Evolutionary conservation across 352 stramenopile species (phyloP), one percentile per base, ranked within the genome.

Genomic region (Phytophthora ramorum): DNA sequence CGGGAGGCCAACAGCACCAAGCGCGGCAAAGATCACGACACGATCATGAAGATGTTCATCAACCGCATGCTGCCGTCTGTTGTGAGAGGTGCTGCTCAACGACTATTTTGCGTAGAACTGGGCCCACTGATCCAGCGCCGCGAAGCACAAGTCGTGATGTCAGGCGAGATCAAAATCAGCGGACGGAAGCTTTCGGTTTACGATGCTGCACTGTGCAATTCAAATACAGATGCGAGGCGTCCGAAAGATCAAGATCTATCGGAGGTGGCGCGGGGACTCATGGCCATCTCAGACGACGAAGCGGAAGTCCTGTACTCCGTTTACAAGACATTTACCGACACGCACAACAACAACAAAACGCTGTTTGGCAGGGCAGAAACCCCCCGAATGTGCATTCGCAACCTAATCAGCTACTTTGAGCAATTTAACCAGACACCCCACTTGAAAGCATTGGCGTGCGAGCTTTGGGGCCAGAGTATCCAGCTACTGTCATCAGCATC

Each of bases 41-140:
- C 74, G 10, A 79, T 93, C 16, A 88, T 93, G 69, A 91, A 90
- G 67, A 75, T 90, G 56, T 91, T 93, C 17, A 89, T 93, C 43
- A 93, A 93, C 44, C 75, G 81, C 0, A 66, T 93, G 62, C 49
- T 93, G 14, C 85, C 85, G 12, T 79, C 71, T 2, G 69, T 93
- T 9, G 85, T 93, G 19, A 70, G 78, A 8, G 62, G 86, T 13
- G 85, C 85, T 0, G 81, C 72, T 17, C 79, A 90, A 54, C 76
- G 81, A 28, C 37, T 93, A 26, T 73, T 93, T 22, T 89, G 81
- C 41, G 73, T 80, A 0, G 85, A 93, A 45, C 51, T 93, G 2
- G 85, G 85, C 0, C 81, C 76, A 13, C 66, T 93, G 3, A 54
- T 93, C 7, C 71, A 86, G 38, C 71, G 52, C 8, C 72, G 81